Conservation (phyloP, 306 rosid species). For the Citrullus amarus region DNA sequence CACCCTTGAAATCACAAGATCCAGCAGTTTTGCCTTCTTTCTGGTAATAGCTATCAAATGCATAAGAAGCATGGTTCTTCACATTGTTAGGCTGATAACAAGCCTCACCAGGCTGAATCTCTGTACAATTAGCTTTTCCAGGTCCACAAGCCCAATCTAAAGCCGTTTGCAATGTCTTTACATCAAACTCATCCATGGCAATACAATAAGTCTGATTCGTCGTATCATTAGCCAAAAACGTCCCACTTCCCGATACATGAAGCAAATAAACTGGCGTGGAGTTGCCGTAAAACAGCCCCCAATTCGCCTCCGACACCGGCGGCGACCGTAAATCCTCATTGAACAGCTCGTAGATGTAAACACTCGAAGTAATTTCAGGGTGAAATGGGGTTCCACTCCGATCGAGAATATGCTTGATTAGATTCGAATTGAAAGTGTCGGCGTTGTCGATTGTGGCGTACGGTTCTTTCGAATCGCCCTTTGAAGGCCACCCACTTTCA, state of each 20-base stretch:
- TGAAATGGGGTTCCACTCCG: slow-evolving; percentile 72
- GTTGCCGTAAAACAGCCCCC: slow-evolving; percentile 77
- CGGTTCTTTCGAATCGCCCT: slow-evolving; percentile 72
- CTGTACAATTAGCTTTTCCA: slow-evolving; percentile 67
- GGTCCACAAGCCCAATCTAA: slow-evolving; percentile 92
- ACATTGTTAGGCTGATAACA: slow-evolving; percentile 74
- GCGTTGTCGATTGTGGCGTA: slow-evolving; percentile 70
- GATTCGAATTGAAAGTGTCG: slow-evolving; percentile 53
- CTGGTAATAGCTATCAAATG: slow-evolving; percentile 88
- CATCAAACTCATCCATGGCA: slow-evolving; percentile 50
- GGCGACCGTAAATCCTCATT: slow-evolving; percentile 77
- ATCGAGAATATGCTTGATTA: slow-evolving; percentile 70
- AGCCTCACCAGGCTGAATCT: slow-evolving; percentile 72
- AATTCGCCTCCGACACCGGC: slow-evolving; percentile 66
- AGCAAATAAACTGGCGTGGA: slow-evolving; percentile 60
- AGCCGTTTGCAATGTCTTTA: slow-evolving; percentile 66
- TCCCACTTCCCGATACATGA: slow-evolving; percentile 58
- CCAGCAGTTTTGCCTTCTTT: slow-evolving; percentile 41
- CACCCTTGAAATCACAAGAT: slow-evolving; percentile 81
- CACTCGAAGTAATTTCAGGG: slow-evolving; percentile 66
- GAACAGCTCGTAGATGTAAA: slow-evolving; percentile 59
- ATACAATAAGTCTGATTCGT: slow-evolving; percentile 69
- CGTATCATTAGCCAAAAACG: slow-evolving; percentile 63
- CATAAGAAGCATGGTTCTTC: slow-evolving; percentile 72
- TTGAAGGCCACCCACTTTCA: slow-evolving; percentile 84